Evolutionary conservation across 2,329 filamentous ascomycete species (phyloP), one percentile per base, ranked within the genome.

Genomic region (Aaosphaeria pasadenensis): DNA sequence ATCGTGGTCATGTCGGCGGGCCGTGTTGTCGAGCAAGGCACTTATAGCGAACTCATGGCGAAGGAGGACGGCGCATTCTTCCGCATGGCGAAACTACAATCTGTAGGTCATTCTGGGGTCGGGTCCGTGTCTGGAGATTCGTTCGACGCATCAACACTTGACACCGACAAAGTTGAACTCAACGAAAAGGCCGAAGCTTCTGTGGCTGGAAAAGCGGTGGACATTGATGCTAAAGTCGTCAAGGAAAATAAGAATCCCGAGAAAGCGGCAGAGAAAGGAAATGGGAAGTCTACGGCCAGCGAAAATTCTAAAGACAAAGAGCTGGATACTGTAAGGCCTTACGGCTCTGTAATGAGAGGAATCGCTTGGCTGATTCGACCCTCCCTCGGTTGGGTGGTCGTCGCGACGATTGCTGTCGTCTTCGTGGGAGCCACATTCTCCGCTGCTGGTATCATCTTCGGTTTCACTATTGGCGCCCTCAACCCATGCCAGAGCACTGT

Each of bases 1-100:
- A 97, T 97, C 60, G 94, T 95, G 57, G 91, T 97, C 4, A 92
- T 97, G 66, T 90, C 96, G 67, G 85, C 88, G 60, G 92, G 92
- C 4, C 79, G 81, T 47, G 83, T 97, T 43, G 87, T 91, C 1
- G 92, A 97, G 74, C 80, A 82, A 54, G 92, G 92, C 3, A 92
- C 56, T 4, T 74, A 76, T 56, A 59, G 63, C 39, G 67, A 74
- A 49, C 50, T 77, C 46, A 54, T 72, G 40, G 57, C 44, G 55
- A 6, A 58, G 55, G 50, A 67, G 60, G 38, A 72, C 72, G 6
- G 59, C 68, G 53, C 76, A 77, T 51, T 70, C 53, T 74, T 76
- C 0, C 72, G 74, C 13, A 74, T 81, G 66, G 71, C 79, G 7
- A 66, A 67, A 13, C 58, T 80, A 11, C 78, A 80, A 50, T 74